A percentile compares a stretch with the other conserved stretches of the same genome.
Evolutionary conservation across 345 rosid species (phyloP).

Genomic region (Brassica juncea): DNA sequence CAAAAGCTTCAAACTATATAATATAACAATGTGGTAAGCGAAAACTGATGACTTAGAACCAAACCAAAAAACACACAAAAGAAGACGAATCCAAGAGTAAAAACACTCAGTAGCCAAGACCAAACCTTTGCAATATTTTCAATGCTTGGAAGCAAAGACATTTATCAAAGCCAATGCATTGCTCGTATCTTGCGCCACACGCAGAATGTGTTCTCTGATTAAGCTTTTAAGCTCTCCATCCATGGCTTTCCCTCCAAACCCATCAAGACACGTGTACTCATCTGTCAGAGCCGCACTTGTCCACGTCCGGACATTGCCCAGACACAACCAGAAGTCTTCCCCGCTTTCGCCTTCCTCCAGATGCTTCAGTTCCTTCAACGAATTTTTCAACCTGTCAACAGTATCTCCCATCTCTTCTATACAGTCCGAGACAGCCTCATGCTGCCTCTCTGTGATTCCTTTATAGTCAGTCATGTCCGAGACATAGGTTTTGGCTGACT

Average conservation of each 20-base stretch:
- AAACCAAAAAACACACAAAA: conserved; percentile 2
- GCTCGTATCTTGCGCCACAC: conserved; percentile 85
- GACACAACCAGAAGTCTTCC: conserved; percentile 64
- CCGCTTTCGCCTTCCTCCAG: conserved; percentile 50
- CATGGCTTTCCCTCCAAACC: conserved; percentile 70
- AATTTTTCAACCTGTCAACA: conserved; percentile 68
- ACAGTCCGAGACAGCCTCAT: conserved; percentile 69
- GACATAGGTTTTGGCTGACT: conserved; percentile 59
- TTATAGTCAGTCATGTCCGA: conserved; percentile 48
- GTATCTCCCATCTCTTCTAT: conserved; percentile 70
- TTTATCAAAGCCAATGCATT: conserved; percentile 79
- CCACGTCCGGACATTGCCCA: conserved; percentile 89
- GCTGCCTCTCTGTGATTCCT: conserved; percentile 62
- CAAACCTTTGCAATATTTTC: conserved; percentile 2
- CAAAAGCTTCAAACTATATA: neutral
- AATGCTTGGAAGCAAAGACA: conserved; percentile 53
- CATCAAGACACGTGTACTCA: conserved; percentile 86
- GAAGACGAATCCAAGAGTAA: conserved; percentile 2
- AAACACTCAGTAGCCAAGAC: neutral
- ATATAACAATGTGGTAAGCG: neutral
- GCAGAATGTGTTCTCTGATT: conserved; percentile 50
- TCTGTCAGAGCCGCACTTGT: conserved; percentile 97
- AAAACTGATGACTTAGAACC: conserved; percentile 3
- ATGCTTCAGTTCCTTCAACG: conserved; percentile 64
- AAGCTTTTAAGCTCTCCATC: conserved; percentile 64